Evolutionary conservation across 2,329 filamentous ascomycete genomes (phyloP), one percentile per base, ranked within the genome.

Genomic region (Monosporascus sp.): DNA sequence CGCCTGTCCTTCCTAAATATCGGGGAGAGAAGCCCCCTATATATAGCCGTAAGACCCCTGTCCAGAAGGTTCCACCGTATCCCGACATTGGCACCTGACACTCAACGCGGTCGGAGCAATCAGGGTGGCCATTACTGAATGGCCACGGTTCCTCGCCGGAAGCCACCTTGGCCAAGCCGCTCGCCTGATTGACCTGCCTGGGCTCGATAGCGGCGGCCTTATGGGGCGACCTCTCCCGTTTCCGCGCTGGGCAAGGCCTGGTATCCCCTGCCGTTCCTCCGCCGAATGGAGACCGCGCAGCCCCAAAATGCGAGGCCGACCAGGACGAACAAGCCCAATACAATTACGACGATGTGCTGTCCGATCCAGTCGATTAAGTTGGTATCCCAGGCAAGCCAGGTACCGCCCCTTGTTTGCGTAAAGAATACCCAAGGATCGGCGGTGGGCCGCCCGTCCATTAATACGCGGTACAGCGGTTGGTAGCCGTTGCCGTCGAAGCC

Each of bases 331-430:
- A 45, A 11, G 7, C 24, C 43, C 24, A 45, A 7, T 4, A 58
- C 56, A 24, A 65, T 52, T 46, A 58, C 31, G 35, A 56, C 38
- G 3, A 63, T 54, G n/a, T 61, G 49, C 31, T 65, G 60, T 3
- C 66, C 66, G 27, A 68, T 56, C 57, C 60, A 68, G 20, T 60
- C 50, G 40, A 67, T 68, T 37, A 63, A 52, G 31, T 26, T 31
- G 53, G 63, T 63, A 55, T 70, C 67, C 66, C 65, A 68, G 44
- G 63, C 61, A 19, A 59, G 55, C 66, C 62, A 68, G 2, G 60
- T 65, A 2, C 61, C 63, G 9, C 66, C 66, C n/a, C 55, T 51
- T n/a, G 50, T 60, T 49, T 68, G 63, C 1, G 58, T 65, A 49
- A 65, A 70, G 52, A 65, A 68, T 5, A 66, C 56, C 59, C 60